Base-by-base conservation (phyloP, 192 early-diverging fungal species). In the Lobosporangium transversale region DNA sequence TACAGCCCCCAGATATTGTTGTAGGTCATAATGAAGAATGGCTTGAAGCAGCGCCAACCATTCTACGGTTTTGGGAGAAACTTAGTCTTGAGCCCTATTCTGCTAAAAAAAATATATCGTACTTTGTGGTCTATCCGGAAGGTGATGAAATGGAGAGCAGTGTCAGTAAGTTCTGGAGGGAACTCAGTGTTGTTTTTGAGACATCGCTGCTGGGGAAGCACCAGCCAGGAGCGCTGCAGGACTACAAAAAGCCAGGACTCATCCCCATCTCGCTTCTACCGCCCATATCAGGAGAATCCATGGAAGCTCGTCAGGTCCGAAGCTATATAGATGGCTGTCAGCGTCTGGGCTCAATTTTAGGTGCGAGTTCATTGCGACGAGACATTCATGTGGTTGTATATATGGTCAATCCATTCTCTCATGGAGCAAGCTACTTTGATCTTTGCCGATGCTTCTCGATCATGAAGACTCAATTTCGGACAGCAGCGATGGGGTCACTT, bases 21-120 rank as follows among this genome's bases (percentile, higher is more conserved):
- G 81, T 86, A 21, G 75, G 83, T n/a, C 70, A 80, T 1, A 79
- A 85, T 20, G 83, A 84, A 29, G 78, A 88, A 14, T 86, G 80
- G 75, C 60, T 78, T 8, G 87, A 84, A 51, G 81, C 75, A 5
- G 79, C 87, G 8, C 80, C 87, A 5, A 80, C 84, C 2, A 68
- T 86, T 17, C 33, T 88, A 8, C 66, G 68, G 10, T 88, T 84
- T 52, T 88, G 87, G 87, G 87, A 88, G 26, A 86, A 84, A 8
- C 59, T 85, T 23, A 81, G 85, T 36, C 54, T 88, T 26, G 84
- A 80, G 47, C 87, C 87, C 1, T 86, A 83, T 36, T 86, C 83
- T 1, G 54, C 53, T 24, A 80, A 67, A 59, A 88, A 88, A 54
- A 80, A 79, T 10, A 73, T 88, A 26, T 68, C 57, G 4, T 88